A percentile compares a stretch with the other conserved stretches of the same genome.
Conservation (phyloP, 1,284 basidiomycete species). For the Rhodotorula glutinis region DNA sequence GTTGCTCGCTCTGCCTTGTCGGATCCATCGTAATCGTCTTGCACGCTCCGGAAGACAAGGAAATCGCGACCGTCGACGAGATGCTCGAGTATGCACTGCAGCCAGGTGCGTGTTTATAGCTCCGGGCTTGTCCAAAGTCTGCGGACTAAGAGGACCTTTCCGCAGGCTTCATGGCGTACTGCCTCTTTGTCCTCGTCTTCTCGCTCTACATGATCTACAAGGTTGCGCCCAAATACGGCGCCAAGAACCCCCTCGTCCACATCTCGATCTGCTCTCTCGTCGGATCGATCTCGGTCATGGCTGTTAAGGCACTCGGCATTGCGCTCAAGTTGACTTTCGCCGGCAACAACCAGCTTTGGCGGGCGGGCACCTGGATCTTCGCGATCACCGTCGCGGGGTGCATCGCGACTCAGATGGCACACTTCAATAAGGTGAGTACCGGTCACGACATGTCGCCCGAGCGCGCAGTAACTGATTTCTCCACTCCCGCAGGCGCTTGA, state of each 20-base stretch:
- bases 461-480: neutral
- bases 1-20: constrained; percentile 82
- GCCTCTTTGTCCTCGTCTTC: constrained; percentile 77
- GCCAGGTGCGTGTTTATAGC: constrained; percentile 60
- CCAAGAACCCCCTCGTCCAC: constrained; percentile 84
- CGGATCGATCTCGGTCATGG: constrained; percentile 86
- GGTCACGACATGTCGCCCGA: neutral
- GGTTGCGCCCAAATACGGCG: constrained; percentile 83
- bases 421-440: constrained; percentile 78
- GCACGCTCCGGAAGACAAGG: constrained; percentile 94
- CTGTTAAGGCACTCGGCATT: constrained; percentile 93
- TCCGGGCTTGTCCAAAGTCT: no score
- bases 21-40: constrained; percentile 94
- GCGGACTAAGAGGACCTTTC: no score
- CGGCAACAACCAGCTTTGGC: constrained; percentile 93
- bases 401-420: constrained; percentile 75
- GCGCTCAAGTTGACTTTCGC: constrained; percentile 91
- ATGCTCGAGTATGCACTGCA: constrained; percentile 85
- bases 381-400: constrained; percentile 77
- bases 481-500: constrained; percentile 63
- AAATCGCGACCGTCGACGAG: constrained; percentile 89
- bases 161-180: constrained; percentile 85
- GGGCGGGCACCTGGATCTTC: constrained; percentile 92
- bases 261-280: constrained; percentile 88
- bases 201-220: constrained; percentile 81